Percentiles rank a stretch among this genome's conserved stretches.
phyloP scores from a whole-genome alignment of 2,329 filamentous ascomycete genomes.

The Coleophoma eucalyptorum region DNA sequence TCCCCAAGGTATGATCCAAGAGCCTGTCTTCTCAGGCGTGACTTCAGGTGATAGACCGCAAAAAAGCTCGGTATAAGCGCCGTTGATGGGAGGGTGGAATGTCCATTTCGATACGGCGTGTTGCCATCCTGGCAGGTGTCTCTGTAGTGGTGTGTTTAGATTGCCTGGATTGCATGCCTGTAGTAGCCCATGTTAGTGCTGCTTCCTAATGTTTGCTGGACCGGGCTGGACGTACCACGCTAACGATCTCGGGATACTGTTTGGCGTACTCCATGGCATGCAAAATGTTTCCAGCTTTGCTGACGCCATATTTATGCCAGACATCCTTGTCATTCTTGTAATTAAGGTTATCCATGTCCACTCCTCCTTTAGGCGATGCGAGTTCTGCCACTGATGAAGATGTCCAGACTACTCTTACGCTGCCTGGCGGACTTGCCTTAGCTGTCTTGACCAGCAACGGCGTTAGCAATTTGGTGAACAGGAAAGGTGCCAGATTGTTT shows the following conservation, averaged over 20 bases:
- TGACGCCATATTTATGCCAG: slow-evolving; percentile 7
- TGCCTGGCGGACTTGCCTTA: neutral
- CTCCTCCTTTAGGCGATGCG: neutral
- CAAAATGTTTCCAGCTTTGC: slow-evolving; percentile 12
- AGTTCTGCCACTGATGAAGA: neutral
- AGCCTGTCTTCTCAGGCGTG: neutral
- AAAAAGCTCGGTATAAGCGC: neutral
- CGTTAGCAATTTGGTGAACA: slow-evolving; percentile 28
- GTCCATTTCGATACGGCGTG: neutral
- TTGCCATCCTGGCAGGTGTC: neutral
- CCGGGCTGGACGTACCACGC: too few species aligned
- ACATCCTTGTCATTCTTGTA: neutral
- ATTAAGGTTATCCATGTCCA: slow-evolving; percentile 1
- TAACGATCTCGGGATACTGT: too few species aligned
- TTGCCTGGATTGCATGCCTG: neutral
- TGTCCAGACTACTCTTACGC: slow-evolving; percentile 7
- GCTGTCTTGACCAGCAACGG: slow-evolving; percentile 11
- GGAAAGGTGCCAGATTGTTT: slow-evolving; percentile 28
- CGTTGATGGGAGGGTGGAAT: neutral
- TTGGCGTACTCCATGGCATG: slow-evolving; percentile 10
- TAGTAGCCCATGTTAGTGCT: too few species aligned
- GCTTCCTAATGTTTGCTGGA: too few species aligned
- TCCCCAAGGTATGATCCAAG: neutral
- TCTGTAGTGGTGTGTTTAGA: neutral
- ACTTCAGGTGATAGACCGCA: neutral